Base-by-base conservation (phyloP, 768 basidiomycete species). In the Tylopilus rubrobrunneus region DNA sequence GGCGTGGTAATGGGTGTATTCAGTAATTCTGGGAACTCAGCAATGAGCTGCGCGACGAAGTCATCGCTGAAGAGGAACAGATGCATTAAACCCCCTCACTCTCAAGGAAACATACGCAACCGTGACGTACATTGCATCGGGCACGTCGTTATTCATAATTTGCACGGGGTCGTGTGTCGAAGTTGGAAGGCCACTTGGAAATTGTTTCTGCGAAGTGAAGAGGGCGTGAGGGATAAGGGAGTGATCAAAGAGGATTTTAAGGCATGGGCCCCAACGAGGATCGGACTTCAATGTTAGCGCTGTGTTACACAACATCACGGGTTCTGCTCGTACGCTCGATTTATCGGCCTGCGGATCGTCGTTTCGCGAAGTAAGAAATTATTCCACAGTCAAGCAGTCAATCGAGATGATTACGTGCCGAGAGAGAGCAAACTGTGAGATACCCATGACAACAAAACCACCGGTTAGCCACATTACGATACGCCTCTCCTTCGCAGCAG, bases 121-220 rank as follows among this genome's bases (percentile, higher is more conserved):
- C 5, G 25, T 25, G 25, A 25, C 62, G 9, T 56, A 63, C 62
- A 58, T 19, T 23, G 58, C 9, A 52, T 58, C 59, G 3, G 43
- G 12, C 0, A 39, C 12, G 29, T 33, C 14, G 21, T 39, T 51
- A 7, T 23, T 48, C 62, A 62, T 63, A n/a, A 1, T 46, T 21
- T 23, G 10, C 7, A 11, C n/a, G 17, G 19, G 17, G 8, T 52
- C 2, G 2, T 25, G 25, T 25, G 34, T 40, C 17, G 17, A 41
- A 0, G 28, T 36, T 1, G 2, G 42, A 33, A 2, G 5, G 42
- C 9, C 8, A n/a, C 11, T 11, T 36, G 14, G 28, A 19, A 33
- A 12, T 15, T 5, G 48, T 28, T 37, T 41, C 43, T 10, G 14
- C 42, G 17, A 23, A 39, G 29, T 12, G 37, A 29, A 11, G 28